A percentile compares a stretch with the other conserved stretches of the same genome.
phyloP scores from a whole-genome alignment of 176 grass and related monocot genomes.

The Aegilops sharonensis region DNA sequence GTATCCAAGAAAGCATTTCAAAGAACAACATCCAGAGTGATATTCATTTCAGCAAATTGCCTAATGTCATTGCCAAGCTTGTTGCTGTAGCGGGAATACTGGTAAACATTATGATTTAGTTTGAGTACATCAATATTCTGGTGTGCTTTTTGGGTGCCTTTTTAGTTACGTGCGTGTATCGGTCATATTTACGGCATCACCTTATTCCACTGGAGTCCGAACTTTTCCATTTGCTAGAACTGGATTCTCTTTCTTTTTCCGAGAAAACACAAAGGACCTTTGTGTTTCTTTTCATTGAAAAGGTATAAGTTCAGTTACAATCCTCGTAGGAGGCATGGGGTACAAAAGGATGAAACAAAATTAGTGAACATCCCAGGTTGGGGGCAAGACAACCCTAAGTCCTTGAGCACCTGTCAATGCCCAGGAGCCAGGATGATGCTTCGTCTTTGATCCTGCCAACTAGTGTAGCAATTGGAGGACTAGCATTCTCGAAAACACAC shows the following conservation, averaged over 20 bases:
- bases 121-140: neutral
- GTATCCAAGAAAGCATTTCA: constrained; percentile 54
- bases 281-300: too few relatives aligned
- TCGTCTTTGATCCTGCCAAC: too few relatives aligned
- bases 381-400: too few relatives aligned
- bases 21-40: constrained; percentile 38
- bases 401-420: too few relatives aligned
- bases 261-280: too few relatives aligned
- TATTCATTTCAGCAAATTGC: constrained; percentile 55
- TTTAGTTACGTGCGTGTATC: neutral
- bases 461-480: too few relatives aligned
- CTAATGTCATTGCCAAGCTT: constrained; percentile 75
- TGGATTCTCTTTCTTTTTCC: neutral
- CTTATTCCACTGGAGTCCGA: neutral
- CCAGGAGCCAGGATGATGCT: too few relatives aligned
- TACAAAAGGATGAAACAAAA: too few relatives aligned
- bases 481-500: too few relatives aligned
- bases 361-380: too few relatives aligned
- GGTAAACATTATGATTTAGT: constrained; percentile 37
- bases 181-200: neutral
- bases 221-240: neutral
- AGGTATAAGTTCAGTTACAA: too few relatives aligned
- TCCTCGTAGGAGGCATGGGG: too few relatives aligned
- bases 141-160: neutral
- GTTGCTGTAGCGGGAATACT: constrained; percentile 77